phyloP scores from a whole-genome alignment of 495 filamentous ascomycete genomes.

The Aspergillus conjunctus region DNA sequence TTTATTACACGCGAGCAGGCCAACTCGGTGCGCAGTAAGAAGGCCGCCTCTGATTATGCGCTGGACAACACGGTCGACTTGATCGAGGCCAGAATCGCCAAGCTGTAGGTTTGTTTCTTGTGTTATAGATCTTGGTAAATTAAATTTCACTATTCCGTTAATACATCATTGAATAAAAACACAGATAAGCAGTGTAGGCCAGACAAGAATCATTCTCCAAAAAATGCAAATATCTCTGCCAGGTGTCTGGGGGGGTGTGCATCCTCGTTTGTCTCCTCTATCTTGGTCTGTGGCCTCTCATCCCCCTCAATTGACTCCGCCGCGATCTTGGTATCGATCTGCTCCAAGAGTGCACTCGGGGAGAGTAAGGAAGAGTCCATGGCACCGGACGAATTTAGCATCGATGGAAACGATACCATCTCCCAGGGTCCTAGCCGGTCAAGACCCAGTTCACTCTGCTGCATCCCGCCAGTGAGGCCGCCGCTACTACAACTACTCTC shows the following conservation, averaged over 20 bases:
- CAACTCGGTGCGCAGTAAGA: slow-evolving; percentile 68
- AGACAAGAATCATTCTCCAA: not conserved
- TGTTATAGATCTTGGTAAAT: not conserved
- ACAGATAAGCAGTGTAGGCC: not conserved
- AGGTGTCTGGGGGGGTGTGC: not conserved
- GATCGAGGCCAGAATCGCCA: not conserved
- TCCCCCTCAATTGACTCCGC: too few species aligned
- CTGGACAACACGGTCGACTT: not conserved
- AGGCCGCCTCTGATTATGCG: slow-evolving; percentile 5
- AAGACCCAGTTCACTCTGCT: too few species aligned
- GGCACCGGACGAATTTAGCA: not conserved
- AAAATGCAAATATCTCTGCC: not conserved
- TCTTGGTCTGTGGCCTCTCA: too few species aligned
- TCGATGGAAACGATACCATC: too few species aligned
- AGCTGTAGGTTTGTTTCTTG: not conserved
- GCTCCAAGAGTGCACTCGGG: not conserved
- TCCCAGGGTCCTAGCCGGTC: too few species aligned
- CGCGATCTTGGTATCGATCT: not conserved
- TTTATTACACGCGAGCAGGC: slow-evolving; percentile 78
- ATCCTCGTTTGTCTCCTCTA: not conserved
- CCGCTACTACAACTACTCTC: too few species aligned
- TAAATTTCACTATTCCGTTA: not conserved
- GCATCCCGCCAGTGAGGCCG: too few species aligned
- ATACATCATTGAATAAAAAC: not conserved
- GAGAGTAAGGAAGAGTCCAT: not conserved